These are phyloP conservation scores for Chlorella sp. DNA, from an alignment of 139 green algal species.

Conservation along the genomic window DNA sequence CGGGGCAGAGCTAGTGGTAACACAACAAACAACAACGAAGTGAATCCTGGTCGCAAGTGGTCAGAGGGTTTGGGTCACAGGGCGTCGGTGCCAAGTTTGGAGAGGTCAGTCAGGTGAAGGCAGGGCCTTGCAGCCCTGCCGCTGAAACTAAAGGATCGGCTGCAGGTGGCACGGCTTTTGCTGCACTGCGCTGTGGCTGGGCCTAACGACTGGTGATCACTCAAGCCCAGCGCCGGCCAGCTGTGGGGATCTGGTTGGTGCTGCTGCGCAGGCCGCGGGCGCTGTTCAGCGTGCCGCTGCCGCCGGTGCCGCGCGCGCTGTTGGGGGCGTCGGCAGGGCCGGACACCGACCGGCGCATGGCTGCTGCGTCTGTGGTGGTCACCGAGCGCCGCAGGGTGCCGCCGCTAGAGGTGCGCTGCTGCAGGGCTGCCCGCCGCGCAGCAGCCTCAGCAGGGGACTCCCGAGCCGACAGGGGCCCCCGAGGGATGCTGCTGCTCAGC, in stretches of 20 bases:
- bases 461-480: background rate
- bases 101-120: no score
- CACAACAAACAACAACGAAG: no score
- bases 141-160: no score
- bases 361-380: background rate
- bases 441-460: constrained; percentile 23
- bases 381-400: background rate
- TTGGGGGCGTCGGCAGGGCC: background rate
- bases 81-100: no score
- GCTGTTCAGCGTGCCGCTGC: constrained; percentile 31
- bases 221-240: constrained; percentile 18
- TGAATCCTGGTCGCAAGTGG: no score
- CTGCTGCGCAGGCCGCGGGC: constrained; percentile 24
- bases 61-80: no score
- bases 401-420: background rate
- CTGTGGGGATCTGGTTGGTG: background rate
- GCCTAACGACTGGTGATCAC: no score
- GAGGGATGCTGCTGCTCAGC: constrained; percentile 12
- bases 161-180: no score
- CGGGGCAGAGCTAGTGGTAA: no score
- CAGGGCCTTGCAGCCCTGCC: no score
- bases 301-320: background rate
- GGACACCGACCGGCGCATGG: constrained; percentile 11
- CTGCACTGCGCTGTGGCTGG: no score
- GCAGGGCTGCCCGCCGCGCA: constrained; percentile 12